Evolutionary conservation across 73 alveolate species (phyloP).

Genomic region (Paramecium biaurelia): DNA sequence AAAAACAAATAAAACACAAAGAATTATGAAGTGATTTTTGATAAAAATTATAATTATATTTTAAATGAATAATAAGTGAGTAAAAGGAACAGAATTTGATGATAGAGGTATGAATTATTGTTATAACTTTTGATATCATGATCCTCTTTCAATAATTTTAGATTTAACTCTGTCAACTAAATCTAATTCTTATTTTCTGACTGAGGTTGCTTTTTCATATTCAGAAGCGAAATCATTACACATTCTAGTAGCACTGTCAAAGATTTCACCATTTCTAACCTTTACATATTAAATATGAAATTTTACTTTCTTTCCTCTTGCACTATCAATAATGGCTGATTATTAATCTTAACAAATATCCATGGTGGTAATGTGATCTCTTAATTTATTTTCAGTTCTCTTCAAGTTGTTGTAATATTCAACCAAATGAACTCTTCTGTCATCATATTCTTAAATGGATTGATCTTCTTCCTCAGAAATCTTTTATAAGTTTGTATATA

Average conservation of each 20-base stretch:
- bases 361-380: constrained; percentile 46
- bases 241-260: constrained; percentile 48
- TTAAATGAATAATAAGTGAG: not conserved
- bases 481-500: constrained; percentile 39
- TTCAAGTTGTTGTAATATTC: constrained; percentile 40
- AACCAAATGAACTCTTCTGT: constrained; percentile 52
- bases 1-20: not conserved
- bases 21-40: not conserved
- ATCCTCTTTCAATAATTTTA: constrained; percentile 45
- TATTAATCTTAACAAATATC: constrained; percentile 52
- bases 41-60: not conserved
- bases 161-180: constrained; percentile 42
- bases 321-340: constrained; percentile 51
- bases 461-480: constrained; percentile 51
- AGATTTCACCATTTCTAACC: constrained; percentile 56
- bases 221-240: constrained; percentile 46
- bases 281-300: not conserved
- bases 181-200: constrained; percentile 44
- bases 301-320: constrained; percentile 52
- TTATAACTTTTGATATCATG: not conserved
- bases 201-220: constrained; percentile 38
- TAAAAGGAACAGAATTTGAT: not conserved
- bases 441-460: constrained; percentile 50
- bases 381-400: constrained; percentile 51
- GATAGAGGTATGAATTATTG: not conserved